Evolutionary conservation across 2,329 filamentous ascomycete species (phyloP), one percentile per base, ranked within the genome.

Genomic region (Penicillium sp.): DNA sequence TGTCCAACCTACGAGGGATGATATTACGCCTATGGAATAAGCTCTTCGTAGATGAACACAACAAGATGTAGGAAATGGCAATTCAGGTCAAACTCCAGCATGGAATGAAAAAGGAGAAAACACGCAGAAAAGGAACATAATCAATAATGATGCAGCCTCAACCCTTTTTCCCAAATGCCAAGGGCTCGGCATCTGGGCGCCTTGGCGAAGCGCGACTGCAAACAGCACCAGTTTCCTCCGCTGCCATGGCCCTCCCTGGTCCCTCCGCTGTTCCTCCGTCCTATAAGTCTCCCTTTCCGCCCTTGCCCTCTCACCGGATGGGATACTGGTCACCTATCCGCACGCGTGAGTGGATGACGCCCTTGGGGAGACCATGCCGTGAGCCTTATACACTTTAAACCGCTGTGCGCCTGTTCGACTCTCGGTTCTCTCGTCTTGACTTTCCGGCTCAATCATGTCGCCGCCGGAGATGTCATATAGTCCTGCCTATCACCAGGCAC

Each of bases 391-490:
- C 58, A 52, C 51, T 49, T 51, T 62, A 57, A 57, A 58, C 60
- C 56, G 61, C 58, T 47, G 55, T 65, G 65, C 63, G 63, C 52
- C 52, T 59, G 59, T 64, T 60, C 61, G 44, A 65, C 63, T 55
- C 22, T 52, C 58, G 55, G 45, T 24, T 43, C 45, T 35, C 48
- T 55, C 49, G 39, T 52, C 56, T 48, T 56, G 47, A 33, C 56
- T 56, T 47, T 55, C 48, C 50, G 48, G 43, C 57, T 55, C 56
- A 54, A 60, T 58, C 57, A 73, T 73, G 71, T 62, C 56, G 60
- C 66, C 66, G 48, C 70, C 68, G 61, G 71, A 70, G 63, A 74
- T 73, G 72, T 68, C 70, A 63, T 68, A 73, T 68, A 70, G 66
- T 60, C 64, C 71, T 60, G 68, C 67, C 62, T 72, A 72, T 53